Evolutionary conservation across 1,284 basidiomycete genomes (phyloP), one percentile per base, ranked within the genome.

Genomic region (Leccinum holopus): DNA sequence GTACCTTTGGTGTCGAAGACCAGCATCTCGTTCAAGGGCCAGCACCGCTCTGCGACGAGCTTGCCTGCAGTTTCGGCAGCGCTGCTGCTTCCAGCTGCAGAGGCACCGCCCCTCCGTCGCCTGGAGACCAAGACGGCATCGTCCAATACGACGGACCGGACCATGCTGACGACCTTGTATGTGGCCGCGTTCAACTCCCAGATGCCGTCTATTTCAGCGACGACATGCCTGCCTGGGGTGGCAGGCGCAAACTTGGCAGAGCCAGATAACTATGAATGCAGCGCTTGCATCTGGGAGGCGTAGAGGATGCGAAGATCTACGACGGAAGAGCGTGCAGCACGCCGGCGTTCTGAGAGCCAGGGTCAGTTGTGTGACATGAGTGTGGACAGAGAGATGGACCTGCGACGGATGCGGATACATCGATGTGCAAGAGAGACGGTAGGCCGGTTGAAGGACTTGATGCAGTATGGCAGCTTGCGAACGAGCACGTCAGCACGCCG

Each of bases 1-100:
- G 93, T 91, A 77, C 99, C 97, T 76, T 98, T 98, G 39, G 97
- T 90, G 75, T 98, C 97, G 32, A 97, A 84, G 0, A 98, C 93
- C 32, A 96, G 80, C 80, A 98, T 94, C 74, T 99, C 97, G 67
- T 87, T 90, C 65, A 98, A 78, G 10, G 90, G 86, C 89, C 96
- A 99, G 72, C 94, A 98, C 62, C 87, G 81, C 69, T 98, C 97
- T 0, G 97, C 97, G 0, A 97, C 92, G 47, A 98, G 81, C 68
- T 91, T 92, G 16, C 87, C 87, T 10, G 76, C 76, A 1, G 75
- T 69, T 30, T 77, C 75, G 37, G 76, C 72, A 18, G 77, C 77
- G 21, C 44, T 62, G 39, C 51, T 61, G 39, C 58, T 51, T 11
- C 76, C 79, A 4, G 64, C 8, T 16, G 64, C 18, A 25, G 70